Percentiles rank a stretch among this genome's conserved stretches.
Evolutionary conservation across 768 basidiomycete genomes (phyloP).

Genomic region (Lyophyllum atratum): DNA sequence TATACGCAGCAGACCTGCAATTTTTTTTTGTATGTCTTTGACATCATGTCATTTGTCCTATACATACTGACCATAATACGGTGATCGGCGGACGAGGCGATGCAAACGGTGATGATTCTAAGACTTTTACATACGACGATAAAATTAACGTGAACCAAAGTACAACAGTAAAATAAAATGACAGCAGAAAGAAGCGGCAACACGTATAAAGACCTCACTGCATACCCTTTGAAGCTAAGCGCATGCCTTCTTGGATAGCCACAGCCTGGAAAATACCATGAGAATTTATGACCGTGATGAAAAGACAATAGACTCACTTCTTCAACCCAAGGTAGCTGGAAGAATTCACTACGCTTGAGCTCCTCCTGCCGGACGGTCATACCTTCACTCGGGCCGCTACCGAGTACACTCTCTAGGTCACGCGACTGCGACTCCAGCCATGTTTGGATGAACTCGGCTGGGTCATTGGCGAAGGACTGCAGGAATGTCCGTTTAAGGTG

Average conservation of each 20-base stretch:
- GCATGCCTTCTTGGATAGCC: constrained; percentile 80
- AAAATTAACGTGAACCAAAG: neutral
- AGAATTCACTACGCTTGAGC: constrained; percentile 85
- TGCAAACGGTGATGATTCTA: neutral
- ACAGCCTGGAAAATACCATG: constrained; percentile 55
- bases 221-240: constrained; percentile 57
- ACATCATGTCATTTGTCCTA: neutral
- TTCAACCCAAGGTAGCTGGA: constrained; percentile 90
- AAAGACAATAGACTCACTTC: constrained; percentile 39
- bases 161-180: neutral
- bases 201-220: constrained; percentile 24
- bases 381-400: constrained; percentile 81
- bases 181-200: neutral
- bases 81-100: neutral
- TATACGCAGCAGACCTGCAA: no score
- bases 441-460: constrained; percentile 80
- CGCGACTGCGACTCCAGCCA: constrained; percentile 93
- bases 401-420: constrained; percentile 87
- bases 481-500: constrained; percentile 88
- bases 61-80: neutral
- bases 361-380: constrained; percentile 86
- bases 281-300: neutral
- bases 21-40: no score
- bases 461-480: constrained; percentile 76
- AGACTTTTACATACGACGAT: neutral